Base-by-base conservation (phyloP, 2,329 filamentous ascomycete species). In the Scolecobasidium constrictum region DNA sequence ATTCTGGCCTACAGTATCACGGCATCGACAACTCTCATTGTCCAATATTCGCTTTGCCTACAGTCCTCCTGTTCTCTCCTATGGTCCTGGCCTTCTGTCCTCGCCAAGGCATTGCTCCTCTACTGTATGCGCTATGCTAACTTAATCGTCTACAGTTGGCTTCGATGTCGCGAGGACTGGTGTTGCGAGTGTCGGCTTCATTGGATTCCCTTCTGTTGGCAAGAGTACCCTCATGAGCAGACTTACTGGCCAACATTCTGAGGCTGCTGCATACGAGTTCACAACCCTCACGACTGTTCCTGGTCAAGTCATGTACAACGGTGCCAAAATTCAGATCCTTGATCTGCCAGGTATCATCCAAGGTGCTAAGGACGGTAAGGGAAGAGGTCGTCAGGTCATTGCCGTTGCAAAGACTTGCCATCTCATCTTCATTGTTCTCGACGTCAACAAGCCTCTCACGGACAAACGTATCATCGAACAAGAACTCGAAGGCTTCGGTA, bases 321-420 rank as follows among this genome's bases (percentile, higher is more conserved):
- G 90, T 46, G 92, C 92, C 38, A 94, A 94, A 56, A 83, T 98
- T 54, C 92, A 98, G 65, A 96, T 98, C 68, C 85, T 98, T 49
- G 92, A 98, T 74, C 72, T 98, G 58, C 92, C 92, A 1, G 92
- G 92, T 78, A 98, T 98, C 57, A 98, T 98, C 53, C 86, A 96
- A 64, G 92, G 92, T 59, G 92, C 92, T 53, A 96, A 98, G 66
- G 92, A 98, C 61, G 92, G 92, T 50, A 93, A 94, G 60, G 92
- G 92, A 69, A 81, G 92, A 72, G 92, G 92, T 73, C 80, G 90
- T 54, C 92, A 98, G 68, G 92, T 98, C 57, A 98, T 98, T 69
- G 92, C 92, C 6, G 92, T 98, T 38, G 90, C 92, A 47, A 98
- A 98, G 72, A 96, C 92, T 15, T 98, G 92, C 68, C 85, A 98